These are phyloP conservation scores for Fusarium sp. DNA, from an alignment of 2,329 filamentous ascomycete genomes.

Conservation along the genomic window DNA sequence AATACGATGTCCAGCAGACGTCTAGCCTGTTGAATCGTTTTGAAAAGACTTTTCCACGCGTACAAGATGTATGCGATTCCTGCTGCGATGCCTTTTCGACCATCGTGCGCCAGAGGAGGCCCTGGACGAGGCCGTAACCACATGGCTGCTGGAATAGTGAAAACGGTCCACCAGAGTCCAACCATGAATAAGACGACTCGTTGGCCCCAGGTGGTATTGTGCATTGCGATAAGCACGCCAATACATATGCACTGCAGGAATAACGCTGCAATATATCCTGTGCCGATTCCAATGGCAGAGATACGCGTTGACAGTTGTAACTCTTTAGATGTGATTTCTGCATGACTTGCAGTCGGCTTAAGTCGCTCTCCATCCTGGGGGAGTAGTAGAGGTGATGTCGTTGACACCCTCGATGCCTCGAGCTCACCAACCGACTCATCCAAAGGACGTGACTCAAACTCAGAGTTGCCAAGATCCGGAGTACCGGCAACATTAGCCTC, in stretches of 20 bases:
- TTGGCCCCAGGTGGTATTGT: conserved; percentile 87
- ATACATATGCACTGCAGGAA: conserved; percentile 88
- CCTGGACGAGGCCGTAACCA: conserved; percentile 93
- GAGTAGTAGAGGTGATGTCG: conserved; percentile 67
- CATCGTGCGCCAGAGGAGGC: conserved; percentile 75
- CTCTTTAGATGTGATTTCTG: conserved; percentile 73
- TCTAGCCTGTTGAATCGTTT: conserved; percentile 82
- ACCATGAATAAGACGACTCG: conserved; percentile 89
- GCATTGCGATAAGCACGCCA: conserved; percentile 78
- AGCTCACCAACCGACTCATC: conserved; percentile 54
- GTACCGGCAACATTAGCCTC: conserved; percentile 49
- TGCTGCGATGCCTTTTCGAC: conserved; percentile 55
- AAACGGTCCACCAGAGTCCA: conserved; percentile 92
- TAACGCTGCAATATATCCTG: conserved; percentile 90
- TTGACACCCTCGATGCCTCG: conserved; percentile 55
- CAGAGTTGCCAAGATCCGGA: conserved; percentile 52
- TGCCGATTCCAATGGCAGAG: conserved; percentile 92
- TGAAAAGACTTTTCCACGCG: conserved; percentile 89
- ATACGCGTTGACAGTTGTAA: conserved; percentile 90
- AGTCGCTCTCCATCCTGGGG: conserved; percentile 55
- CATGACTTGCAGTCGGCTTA: conserved; percentile 59
- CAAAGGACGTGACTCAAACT: conserved; percentile 55
- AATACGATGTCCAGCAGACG: conserved; percentile 80
- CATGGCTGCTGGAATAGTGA: conserved; percentile 88
- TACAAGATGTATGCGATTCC: conserved; percentile 83